Base-by-base conservation (phyloP, 441 rosid species). In the Mallotus japonicus region DNA sequence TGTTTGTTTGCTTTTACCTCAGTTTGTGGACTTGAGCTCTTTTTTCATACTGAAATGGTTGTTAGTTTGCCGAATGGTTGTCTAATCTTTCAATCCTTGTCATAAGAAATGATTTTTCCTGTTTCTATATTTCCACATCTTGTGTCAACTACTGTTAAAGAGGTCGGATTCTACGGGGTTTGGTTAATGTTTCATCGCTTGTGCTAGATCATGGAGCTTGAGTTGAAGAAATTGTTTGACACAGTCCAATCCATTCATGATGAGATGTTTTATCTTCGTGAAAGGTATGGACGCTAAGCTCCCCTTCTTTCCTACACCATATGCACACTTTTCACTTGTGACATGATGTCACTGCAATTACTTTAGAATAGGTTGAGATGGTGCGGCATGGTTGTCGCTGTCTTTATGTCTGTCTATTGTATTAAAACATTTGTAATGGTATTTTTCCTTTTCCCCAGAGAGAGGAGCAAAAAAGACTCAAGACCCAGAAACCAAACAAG, bases 241-340 rank as follows among this genome's bases (percentile, higher is more conserved):
- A 81, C 81, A 0, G 81, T 88, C n/a, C 56, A 66, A 19, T 78
- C 86, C 74, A 90, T 92, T 81, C 92, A 88, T 13, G 96, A 92
- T 0, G 99, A 92, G 86, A 95, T 95, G 86, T 88, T 86, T 49
- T 83, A 78, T 77, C 97, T 92, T 65, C 91, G 96, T 12, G 91
- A 83, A 72, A 91, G 98, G 98, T 89, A 88, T 15, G 59, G 50
- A 42, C 9, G 4, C 5, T 37, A 40, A 15, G 51, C 56, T 15
- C 17, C 42, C 49, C 59, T 5, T 32, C 28, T 49, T 5, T 42
- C 50, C 5, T 5, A 17, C n/a, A 1, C 6, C 34, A 42, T 62
- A 11, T 34, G 49, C 17, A 51, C 32, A 28, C 32, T 28, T 28
- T 28, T 28, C 16, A 51, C 16, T 51, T 1, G 6, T 51, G 55